Evolutionary conservation across 78 protist genomes (phyloP).

Genomic region (Pelomyxa schiedti): DNA sequence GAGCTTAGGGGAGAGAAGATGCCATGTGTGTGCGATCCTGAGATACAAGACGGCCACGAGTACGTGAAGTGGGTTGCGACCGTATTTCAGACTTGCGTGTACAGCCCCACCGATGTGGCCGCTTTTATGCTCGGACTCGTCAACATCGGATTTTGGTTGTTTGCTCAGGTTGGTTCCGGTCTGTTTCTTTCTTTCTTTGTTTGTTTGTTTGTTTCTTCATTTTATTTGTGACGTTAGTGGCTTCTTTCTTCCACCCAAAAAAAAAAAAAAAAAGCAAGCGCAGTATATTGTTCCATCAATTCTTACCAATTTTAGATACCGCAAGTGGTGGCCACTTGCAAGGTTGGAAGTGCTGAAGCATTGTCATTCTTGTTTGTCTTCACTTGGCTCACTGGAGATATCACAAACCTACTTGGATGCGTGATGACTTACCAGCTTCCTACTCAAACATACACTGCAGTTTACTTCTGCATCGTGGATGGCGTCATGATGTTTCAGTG

Average conservation of each 20-base stretch:
- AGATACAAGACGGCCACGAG: not conserved
- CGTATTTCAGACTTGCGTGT: not conserved
- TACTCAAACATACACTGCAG: slow-evolving; percentile 6
- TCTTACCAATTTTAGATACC: too few species aligned
- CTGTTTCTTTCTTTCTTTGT: too few species aligned
- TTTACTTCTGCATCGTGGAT: slow-evolving; percentile 15
- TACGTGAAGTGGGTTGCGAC: not conserved
- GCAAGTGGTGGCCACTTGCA: too few species aligned
- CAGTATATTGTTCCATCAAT: too few species aligned
- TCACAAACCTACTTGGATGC: slow-evolving; percentile 12
- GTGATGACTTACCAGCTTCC: slow-evolving; percentile 8
- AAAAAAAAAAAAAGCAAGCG: too few species aligned
- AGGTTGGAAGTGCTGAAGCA: slow-evolving; percentile 6
- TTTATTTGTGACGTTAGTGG: too few species aligned
- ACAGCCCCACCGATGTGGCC: not conserved
- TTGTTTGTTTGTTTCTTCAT: too few species aligned
- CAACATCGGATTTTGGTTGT: slow-evolving; percentile 13
- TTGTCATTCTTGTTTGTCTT: not conserved
- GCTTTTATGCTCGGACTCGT: not conserved
- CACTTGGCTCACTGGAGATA: slow-evolving; percentile 17
- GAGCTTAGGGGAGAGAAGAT: too few species aligned
- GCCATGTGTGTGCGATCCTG: too few species aligned
- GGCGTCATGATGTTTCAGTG: too few species aligned
- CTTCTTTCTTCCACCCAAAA: too few species aligned
- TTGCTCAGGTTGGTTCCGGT: slow-evolving; percentile 11